Conservation (phyloP, 805 yeast species). For the Ogataea neopini region DNA sequence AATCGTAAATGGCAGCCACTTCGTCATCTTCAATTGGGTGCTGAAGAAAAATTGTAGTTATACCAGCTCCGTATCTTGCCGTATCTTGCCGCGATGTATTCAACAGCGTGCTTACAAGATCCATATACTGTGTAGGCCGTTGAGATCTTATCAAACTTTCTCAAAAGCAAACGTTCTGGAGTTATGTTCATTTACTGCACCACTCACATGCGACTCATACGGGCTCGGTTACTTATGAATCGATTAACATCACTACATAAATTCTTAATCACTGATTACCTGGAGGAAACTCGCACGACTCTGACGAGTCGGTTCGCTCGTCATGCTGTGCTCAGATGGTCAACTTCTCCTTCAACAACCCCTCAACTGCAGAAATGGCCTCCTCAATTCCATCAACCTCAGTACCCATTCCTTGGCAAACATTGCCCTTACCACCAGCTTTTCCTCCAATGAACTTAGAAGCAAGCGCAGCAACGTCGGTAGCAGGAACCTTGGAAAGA, state of each 20-base stretch:
- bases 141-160: slow-evolving; percentile 53
- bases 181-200: no score
- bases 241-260: no score
- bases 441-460: slow-evolving; percentile 85
- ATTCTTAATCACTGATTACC: no score
- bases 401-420: slow-evolving; percentile 96
- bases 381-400: slow-evolving; percentile 64
- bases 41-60: slow-evolving; percentile 39
- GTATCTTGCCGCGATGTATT: slow-evolving; percentile 37
- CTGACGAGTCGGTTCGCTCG: not conserved
- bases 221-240: no score
- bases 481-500: slow-evolving; percentile 64
- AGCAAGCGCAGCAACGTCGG: slow-evolving; percentile 72
- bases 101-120: slow-evolving; percentile 54
- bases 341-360: slow-evolving; percentile 61
- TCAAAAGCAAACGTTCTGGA: no score
- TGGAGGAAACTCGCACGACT: no score
- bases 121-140: slow-evolving; percentile 52
- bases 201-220: no score
- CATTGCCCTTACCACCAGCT: slow-evolving; percentile 97
- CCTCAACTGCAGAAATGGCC: slow-evolving; percentile 73
- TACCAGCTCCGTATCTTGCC: slow-evolving; percentile 38
- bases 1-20: slow-evolving; percentile 38
- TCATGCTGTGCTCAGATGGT: slow-evolving; percentile 12
- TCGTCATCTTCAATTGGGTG: slow-evolving; percentile 48